These are phyloP conservation scores for Phanerochaete sordida DNA, from an alignment of 768 basidiomycete genomes.

Conservation along the genomic window DNA sequence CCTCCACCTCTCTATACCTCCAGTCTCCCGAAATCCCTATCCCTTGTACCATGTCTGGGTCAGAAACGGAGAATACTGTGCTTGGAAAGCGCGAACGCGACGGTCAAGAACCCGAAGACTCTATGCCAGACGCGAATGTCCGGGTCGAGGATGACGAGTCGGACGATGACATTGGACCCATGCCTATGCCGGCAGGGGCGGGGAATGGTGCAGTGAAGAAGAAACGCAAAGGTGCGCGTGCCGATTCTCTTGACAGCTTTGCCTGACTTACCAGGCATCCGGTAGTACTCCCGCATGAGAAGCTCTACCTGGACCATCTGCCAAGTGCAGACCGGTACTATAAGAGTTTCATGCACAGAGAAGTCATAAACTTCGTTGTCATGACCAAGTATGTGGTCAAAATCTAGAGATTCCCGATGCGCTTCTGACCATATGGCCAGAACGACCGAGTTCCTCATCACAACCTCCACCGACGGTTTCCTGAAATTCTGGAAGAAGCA, in stretches of 20 bases:
- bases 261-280: neutral
- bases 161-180: slow-evolving; percentile 83
- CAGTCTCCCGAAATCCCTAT: neutral
- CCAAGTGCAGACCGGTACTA: slow-evolving; percentile 92
- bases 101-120: slow-evolving; percentile 4
- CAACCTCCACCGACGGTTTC: slow-evolving; percentile 93
- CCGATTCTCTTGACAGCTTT: neutral
- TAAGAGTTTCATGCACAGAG: slow-evolving; percentile 98
- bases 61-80: slow-evolving; percentile 21
- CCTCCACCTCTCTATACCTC: neutral
- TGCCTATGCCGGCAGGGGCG: slow-evolving; percentile 69
- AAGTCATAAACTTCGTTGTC: slow-evolving; percentile 82
- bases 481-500: slow-evolving; percentile 99
- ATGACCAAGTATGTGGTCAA: slow-evolving; percentile 66
- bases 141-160: slow-evolving; percentile 42
- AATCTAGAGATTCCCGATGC: neutral
- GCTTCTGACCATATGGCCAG: slow-evolving; percentile 36
- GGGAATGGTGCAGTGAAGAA: slow-evolving; percentile 50
- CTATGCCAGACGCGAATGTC: slow-evolving; percentile 2
- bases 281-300: slow-evolving; percentile 89
- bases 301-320: slow-evolving; percentile 87
- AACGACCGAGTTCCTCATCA: slow-evolving; percentile 83
- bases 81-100: slow-evolving; percentile 24
- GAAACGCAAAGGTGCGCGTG: slow-evolving; percentile 78
- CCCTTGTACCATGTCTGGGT: slow-evolving; percentile 4